Base-by-base conservation (phyloP, 2,329 filamentous ascomycete species). In the Coniochaeta sp. region DNA sequence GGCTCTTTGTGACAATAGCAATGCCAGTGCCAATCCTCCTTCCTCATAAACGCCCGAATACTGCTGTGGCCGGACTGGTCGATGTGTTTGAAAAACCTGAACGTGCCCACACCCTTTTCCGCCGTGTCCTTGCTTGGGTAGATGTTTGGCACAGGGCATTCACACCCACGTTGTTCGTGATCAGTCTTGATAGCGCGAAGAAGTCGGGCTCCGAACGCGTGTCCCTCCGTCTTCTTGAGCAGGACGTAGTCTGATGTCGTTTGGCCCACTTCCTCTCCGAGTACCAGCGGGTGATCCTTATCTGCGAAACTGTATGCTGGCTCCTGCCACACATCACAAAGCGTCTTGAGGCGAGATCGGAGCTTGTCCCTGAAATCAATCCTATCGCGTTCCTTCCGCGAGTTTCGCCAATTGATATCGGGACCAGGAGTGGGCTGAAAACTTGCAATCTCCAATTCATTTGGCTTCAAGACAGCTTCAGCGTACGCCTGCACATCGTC, bases 41-140 rank as follows among this genome's bases (percentile, higher is more conserved):
- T 56, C 6, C 51, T 52, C 51, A 61, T 58, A 8, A 61, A 46
- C 7, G 61, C 59, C 3, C 54, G 52, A 4, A 62, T 45, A 9
- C 55, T 55, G 31, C 55, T 12, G 26, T 14, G 18, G 20, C 53
- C 18, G 22, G 16, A 18, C 51, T 46, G 7, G 47, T 26, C 30
- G 51, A 54, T n/a, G 32, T 45, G 4, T 6, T 50, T 26, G 50
- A 59, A 63, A 46, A 63, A 63, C 13, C 61, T 58, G 14, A 63
- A 48, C 13, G 58, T 58, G 9, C 61, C 61, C 6, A 8, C 13
- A 16, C 56, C 61, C 3, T 18, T 26, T 20, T 58, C 52, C 6
- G 60, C 61, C 48, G 63, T 56, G 7, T 58, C 54, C 49, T 56
- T 59, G 13, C 57, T 59, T 6, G 48, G 53, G 49, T 57, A 60